Evolutionary conservation across 768 basidiomycete species (phyloP).

Genomic region (Roridomyces roridus): DNA sequence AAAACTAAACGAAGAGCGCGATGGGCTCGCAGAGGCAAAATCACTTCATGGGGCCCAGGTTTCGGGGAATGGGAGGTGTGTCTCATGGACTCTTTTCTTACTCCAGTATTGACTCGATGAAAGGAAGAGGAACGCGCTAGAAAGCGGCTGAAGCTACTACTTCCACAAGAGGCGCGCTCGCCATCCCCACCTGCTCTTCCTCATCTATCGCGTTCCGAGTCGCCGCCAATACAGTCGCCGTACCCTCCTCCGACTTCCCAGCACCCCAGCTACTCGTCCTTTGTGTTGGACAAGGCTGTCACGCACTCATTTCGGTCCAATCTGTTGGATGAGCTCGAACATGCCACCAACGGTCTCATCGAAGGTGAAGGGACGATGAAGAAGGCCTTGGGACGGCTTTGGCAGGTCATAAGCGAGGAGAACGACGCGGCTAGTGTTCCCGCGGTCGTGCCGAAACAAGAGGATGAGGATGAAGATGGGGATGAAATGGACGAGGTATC

Average conservation of each 20-base stretch:
- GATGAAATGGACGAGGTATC: constrained; percentile 45
- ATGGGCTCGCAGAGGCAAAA: constrained; percentile 85
- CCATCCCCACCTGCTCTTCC: constrained; percentile 76
- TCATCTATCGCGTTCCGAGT: constrained; percentile 76
- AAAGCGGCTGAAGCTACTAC: constrained; percentile 73
- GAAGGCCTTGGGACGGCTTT: constrained; percentile 77
- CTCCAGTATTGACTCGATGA: constrained; percentile 13
- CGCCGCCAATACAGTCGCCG: constrained; percentile 79
- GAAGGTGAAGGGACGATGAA: constrained; percentile 81
- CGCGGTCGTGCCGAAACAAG: constrained; percentile 68
- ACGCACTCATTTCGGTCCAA: constrained; percentile 85
- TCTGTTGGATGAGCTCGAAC: constrained; percentile 79
- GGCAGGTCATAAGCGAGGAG: constrained; percentile 83
- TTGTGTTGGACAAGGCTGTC: constrained; percentile 85
- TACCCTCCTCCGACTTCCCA: constrained; percentile 72
- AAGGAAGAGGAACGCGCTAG: constrained; percentile 86
- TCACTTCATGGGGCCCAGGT: constrained; percentile 82
- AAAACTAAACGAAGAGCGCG: constrained; percentile 78
- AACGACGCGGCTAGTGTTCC: constrained; percentile 47
- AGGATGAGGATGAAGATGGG: constrained; percentile 67
- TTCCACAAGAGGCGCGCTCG: constrained; percentile 68
- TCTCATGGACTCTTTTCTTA: constrained; percentile 2
- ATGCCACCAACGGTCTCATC: constrained; percentile 82
- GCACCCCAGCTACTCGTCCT: constrained; percentile 81
- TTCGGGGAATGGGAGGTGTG: constrained; percentile 88